Evolutionary conservation across 2,329 filamentous ascomycete species (phyloP), one percentile per base, ranked within the genome.

Genomic region (Calonectria crousiana): DNA sequence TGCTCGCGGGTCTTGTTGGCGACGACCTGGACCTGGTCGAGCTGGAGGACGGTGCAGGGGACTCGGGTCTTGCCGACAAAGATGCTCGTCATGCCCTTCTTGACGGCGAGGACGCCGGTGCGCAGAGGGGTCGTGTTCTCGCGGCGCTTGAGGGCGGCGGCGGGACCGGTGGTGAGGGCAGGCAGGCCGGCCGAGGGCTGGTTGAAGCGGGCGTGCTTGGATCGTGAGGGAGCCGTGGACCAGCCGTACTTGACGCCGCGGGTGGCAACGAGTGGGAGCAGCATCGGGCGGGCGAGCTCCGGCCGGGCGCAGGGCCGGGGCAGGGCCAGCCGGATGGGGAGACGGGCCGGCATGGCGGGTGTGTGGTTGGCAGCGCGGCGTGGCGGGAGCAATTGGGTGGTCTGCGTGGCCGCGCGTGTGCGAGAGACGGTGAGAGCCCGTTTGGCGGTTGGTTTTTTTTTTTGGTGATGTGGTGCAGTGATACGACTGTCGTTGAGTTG

Each of bases 81-180:
- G 77, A 98, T 87, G 74, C 94, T 96, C 53, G 95, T 98, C 95
- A 99, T 98, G 85, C 97, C 97, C 87, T 96, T 96, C 87, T 99
- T 99, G 83, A 93, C 90, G 16, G 94, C 95, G 60, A 99, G 89
- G 11, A 95, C 93, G 36, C 97, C 97, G 2, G 95, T 93, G 34
- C 97, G 94, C 52, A 92, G 81, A 1, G 92, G 92, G 18, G 91
- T 90, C 20, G 90, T 91, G 77, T 86, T 87, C 78, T 88, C 89
- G 79, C 88, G 89, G 62, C 92, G 90, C 84, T 86, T 85, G 74
- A 93, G 88, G 9, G 92, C 91, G 13, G 92, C 92, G 2, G 90
- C 90, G 2, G 91, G 91, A 0, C 91, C 91, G 10, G 89, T 87
- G 13, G 89, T 90, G 60, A 89, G 90, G 6, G 82, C 83, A 2